Percentiles rank a stretch among this genome's conserved stretches.
These are phyloP conservation scores for Lentinula raphanica DNA, from an alignment of 768 basidiomycete species.

Conservation along the genomic window DNA sequence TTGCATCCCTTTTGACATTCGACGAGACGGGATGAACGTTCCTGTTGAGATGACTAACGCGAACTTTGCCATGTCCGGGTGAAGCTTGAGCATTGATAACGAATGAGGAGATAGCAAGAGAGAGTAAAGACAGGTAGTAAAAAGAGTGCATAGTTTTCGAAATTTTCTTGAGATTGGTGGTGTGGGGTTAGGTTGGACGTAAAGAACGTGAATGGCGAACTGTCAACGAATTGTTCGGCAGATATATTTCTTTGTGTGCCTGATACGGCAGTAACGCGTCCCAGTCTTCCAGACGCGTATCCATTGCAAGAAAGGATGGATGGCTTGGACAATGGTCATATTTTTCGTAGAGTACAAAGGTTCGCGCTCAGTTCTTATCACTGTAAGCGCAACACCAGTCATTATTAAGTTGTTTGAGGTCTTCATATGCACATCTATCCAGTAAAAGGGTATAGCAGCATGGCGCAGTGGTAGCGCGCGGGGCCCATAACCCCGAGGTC, in stretches of 20 bases:
- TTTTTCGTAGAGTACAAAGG: too few relatives aligned
- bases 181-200: not conserved
- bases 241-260: not conserved
- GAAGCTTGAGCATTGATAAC: not conserved
- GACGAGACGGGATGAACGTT: not conserved
- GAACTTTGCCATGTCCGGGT: not conserved
- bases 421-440: not conserved
- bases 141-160: constrained; percentile 5
- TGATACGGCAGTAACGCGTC: not conserved
- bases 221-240: not conserved
- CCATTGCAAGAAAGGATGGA: too few relatives aligned
- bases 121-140: not conserved
- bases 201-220: not conserved
- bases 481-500: constrained; percentile 63
- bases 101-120: not conserved
- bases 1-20: not conserved
- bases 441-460: constrained; percentile 32
- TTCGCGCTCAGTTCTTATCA: too few relatives aligned
- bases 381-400: too few relatives aligned
- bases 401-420: too few relatives aligned
- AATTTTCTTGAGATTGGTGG: too few relatives aligned
- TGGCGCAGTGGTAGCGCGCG: constrained; percentile 57
- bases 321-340: too few relatives aligned
- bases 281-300: too few relatives aligned
- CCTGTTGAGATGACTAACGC: not conserved